Evolutionary conservation across 2,329 filamentous ascomycete genomes (phyloP).

Genomic region (Fusarium setosum): DNA sequence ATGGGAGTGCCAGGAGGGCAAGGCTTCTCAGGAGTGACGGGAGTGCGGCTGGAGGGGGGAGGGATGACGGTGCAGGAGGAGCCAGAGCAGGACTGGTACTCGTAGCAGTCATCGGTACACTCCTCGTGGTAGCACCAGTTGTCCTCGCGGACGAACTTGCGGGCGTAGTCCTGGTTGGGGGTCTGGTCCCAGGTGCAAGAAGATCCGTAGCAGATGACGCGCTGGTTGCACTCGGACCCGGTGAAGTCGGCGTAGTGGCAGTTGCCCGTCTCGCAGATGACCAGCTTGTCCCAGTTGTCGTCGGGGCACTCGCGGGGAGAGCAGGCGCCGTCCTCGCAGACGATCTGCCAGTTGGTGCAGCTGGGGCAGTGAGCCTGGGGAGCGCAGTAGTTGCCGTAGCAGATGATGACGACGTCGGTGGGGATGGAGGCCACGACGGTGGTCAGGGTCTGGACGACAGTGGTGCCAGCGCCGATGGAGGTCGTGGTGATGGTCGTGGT

Average conservation of each 20-base stretch:
- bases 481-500: slow-evolving; percentile 43
- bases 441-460: slow-evolving; percentile 38
- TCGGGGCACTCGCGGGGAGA: slow-evolving; percentile 41
- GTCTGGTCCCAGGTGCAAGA: slow-evolving; percentile 44
- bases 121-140: slow-evolving; percentile 45
- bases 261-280: slow-evolving; percentile 47
- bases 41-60: slow-evolving; percentile 10
- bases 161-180: slow-evolving; percentile 43
- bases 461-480: slow-evolving; percentile 41
- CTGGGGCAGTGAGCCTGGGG: slow-evolving; percentile 44
- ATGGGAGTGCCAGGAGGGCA: neutral
- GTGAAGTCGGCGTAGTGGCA: slow-evolving; percentile 47
- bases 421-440: slow-evolving; percentile 33
- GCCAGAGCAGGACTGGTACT: slow-evolving; percentile 34
- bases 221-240: slow-evolving; percentile 45
- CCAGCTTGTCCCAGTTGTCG: slow-evolving; percentile 43
- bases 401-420: slow-evolving; percentile 40
- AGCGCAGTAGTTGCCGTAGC: slow-evolving; percentile 46
- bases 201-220: slow-evolving; percentile 49
- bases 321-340: slow-evolving; percentile 51
- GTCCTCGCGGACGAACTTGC: slow-evolving; percentile 49
- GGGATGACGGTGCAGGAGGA: slow-evolving; percentile 38
- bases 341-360: slow-evolving; percentile 42
- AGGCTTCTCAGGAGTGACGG: slow-evolving; percentile 17
- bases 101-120: slow-evolving; percentile 47